Conservation (phyloP, 306 rosid genomes). For the Prinsepia uniflora region DNA sequence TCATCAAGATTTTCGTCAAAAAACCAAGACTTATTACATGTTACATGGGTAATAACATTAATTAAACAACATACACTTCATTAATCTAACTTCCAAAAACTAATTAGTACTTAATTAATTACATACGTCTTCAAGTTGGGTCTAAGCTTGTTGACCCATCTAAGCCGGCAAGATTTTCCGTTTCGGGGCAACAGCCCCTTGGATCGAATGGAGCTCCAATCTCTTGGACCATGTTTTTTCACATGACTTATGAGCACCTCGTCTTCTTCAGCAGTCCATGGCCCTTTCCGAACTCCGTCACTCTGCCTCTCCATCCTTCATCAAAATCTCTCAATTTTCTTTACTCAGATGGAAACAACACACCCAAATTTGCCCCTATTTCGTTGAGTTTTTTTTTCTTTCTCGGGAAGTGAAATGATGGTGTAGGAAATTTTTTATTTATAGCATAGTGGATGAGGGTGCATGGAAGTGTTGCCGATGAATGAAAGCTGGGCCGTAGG, state of each 20-base stretch:
- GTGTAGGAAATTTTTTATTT: not conserved
- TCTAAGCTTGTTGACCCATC: constrained; percentile 63
- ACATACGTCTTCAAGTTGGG: constrained; percentile 55
- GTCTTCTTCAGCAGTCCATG: constrained; percentile 67
- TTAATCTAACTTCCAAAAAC: not conserved
- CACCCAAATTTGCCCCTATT: not conserved
- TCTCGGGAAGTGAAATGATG: not conserved
- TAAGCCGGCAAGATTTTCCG: constrained; percentile 57
- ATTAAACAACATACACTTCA: not conserved
- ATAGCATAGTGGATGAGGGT: not conserved
- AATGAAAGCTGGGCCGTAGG: not conserved
- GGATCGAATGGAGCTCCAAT: constrained; percentile 80
- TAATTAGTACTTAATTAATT: not conserved
- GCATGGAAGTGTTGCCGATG: not conserved
- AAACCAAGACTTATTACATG: not conserved
- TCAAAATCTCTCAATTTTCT: constrained; percentile 6
- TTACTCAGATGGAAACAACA: not conserved
- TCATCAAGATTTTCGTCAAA: not conserved
- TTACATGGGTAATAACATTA: not conserved
- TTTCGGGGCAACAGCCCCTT: constrained; percentile 50
- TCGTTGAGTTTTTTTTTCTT: not conserved
- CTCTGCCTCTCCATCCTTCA: constrained; percentile 33
- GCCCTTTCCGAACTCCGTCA: constrained; percentile 48
- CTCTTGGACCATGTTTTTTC: constrained; percentile 44
- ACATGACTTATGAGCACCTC: constrained; percentile 46